These are phyloP conservation scores for Aaosphaeria pasadenensis DNA, from an alignment of 2,329 filamentous ascomycete genomes.

Conservation along the genomic window DNA sequence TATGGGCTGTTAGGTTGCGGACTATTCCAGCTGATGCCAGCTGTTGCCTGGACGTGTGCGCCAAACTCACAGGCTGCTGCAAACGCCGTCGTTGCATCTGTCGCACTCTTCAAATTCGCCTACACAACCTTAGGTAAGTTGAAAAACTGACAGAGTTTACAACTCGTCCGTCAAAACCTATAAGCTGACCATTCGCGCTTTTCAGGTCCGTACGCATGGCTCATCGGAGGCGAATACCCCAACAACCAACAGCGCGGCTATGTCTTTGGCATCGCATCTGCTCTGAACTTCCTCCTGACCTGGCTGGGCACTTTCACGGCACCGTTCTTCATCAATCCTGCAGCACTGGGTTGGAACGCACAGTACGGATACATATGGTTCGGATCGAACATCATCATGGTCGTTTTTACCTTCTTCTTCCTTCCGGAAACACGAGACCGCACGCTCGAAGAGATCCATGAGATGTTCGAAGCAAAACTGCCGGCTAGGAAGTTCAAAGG, in stretches of 20 bases:
- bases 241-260: conserved; percentile 22
- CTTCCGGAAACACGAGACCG: conserved; percentile 43
- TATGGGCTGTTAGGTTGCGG: conserved; percentile 49
- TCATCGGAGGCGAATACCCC: conserved; percentile 15
- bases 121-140: conserved; percentile 1
- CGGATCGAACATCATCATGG: conserved; percentile 30
- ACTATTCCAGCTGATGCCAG: conserved; percentile 50
- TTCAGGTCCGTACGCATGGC: conserved; percentile 29
- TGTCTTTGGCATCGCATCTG: conserved; percentile 13
- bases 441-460: conserved; percentile 8
- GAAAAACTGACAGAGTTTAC: not conserved
- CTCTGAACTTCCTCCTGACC: conserved; percentile 21
- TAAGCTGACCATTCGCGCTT: conserved; percentile 1
- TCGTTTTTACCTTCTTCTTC: conserved; percentile 10
- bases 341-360: conserved; percentile 52
- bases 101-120: conserved; percentile 1
- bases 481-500: conserved; percentile 2
- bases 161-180: not conserved
- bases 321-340: conserved; percentile 56
- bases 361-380: conserved; percentile 38
- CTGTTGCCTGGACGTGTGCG: conserved; percentile 13
- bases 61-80: not conserved
- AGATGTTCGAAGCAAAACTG: conserved; percentile 2
- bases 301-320: conserved; percentile 55
- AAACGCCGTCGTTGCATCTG: not conserved